Percentiles rank a stretch among this genome's conserved stretches.
Evolutionary conservation across 1,139 yeast genomes (phyloP).

Genomic region (Saccharomyces hybrid): DNA sequence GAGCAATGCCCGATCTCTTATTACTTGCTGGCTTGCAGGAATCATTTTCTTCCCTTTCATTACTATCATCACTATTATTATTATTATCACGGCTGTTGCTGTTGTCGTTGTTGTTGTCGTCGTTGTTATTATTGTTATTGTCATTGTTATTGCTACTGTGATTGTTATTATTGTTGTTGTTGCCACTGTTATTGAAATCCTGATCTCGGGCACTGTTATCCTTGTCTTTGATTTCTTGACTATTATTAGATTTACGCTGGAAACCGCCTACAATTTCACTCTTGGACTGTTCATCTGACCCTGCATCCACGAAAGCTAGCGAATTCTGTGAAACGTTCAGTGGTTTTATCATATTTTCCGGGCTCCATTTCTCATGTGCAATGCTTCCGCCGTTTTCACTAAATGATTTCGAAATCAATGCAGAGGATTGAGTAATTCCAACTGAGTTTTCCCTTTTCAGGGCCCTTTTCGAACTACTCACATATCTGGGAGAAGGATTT

Average conservation of each 20-base stretch:
- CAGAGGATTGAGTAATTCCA: not conserved
- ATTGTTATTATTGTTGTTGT: constrained; percentile 9
- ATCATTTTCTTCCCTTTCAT: constrained; percentile 16
- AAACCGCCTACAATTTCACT: constrained; percentile 2
- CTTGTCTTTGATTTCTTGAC: constrained; percentile 3
- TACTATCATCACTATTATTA: constrained; percentile 14
- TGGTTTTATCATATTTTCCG: not conserved
- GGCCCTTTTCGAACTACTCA: not conserved
- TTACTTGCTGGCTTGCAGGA: constrained; percentile 38
- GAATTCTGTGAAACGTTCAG: not conserved
- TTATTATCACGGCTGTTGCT: constrained; percentile 11
- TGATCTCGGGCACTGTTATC: not conserved
- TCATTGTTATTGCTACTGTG: constrained; percentile 12
- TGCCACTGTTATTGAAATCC: constrained; percentile 5
- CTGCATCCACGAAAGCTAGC: not conserved
- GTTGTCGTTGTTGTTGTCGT: constrained; percentile 7
- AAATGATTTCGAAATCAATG: not conserved
- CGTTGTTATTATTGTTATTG: constrained; percentile 6
- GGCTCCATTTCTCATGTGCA: not conserved
- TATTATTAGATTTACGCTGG: constrained; percentile 3
- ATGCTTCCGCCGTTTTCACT: not conserved
- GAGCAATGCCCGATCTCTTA: constrained; percentile 56
- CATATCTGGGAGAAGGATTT: not conserved
- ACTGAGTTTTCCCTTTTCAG: not conserved
- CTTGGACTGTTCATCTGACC: not conserved